phyloP scores from a whole-genome alignment of 1,139 yeast species.

The Hyphopichia wangnamkhiaoensis region DNA sequence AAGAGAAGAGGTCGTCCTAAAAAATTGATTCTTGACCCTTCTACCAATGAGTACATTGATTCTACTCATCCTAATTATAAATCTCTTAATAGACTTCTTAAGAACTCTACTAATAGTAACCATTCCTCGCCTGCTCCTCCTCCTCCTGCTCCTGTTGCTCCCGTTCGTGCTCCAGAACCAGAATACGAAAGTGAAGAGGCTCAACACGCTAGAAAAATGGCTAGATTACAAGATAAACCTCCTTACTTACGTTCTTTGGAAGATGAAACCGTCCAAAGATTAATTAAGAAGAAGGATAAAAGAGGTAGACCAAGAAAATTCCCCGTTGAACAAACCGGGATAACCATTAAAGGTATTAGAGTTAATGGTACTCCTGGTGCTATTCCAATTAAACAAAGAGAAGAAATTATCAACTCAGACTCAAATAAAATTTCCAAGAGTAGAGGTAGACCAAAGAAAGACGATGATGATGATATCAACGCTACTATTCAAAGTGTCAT shows the following conservation, averaged over 20 bases:
- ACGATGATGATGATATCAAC: conserved; percentile 1
- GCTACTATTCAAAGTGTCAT: conserved; percentile 6
- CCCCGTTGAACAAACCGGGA: conserved; percentile 51
- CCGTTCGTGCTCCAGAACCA: not conserved
- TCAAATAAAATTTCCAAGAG: conserved; percentile 15
- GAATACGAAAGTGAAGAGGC: conserved; percentile 6
- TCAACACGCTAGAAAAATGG: conserved; percentile 9
- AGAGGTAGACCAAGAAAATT: conserved; percentile 56
- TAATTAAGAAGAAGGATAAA: conserved; percentile 43
- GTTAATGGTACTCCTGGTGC: conserved; percentile 37
- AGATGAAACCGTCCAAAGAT: conserved; percentile 39
- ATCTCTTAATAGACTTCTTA: conserved; percentile 37
- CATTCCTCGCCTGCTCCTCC: conserved; percentile 6
- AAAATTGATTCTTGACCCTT: conserved; percentile 43
- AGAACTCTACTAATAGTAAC: conserved; percentile 15
- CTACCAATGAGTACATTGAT: conserved; percentile 44
- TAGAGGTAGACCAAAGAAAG: conserved; percentile 19
- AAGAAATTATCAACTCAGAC: conserved; percentile 20
- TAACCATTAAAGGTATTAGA: conserved; percentile 47
- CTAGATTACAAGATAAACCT: conserved; percentile 30
- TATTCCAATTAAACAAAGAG: conserved; percentile 13
- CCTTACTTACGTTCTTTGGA: conserved; percentile 31
- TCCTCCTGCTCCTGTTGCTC: not conserved
- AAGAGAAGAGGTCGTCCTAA: conserved; percentile 49
- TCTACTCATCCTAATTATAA: conserved; percentile 47